Base-by-base conservation (phyloP, 129 eudicot genomes). In the Oenanthe sinensis region DNA sequence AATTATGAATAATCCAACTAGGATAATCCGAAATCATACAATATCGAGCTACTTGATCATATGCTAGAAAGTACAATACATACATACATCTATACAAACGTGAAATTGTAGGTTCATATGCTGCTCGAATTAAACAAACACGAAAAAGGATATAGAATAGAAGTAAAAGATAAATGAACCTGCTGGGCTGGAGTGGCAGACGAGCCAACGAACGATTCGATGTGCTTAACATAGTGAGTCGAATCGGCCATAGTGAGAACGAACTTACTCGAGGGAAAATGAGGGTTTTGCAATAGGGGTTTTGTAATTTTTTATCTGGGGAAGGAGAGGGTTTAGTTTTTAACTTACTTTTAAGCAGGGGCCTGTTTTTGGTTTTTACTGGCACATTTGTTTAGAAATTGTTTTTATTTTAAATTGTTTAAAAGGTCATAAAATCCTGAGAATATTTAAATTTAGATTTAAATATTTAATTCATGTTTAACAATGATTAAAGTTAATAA, bases 161-260 rank as follows among this genome's bases (percentile, higher is more conserved):
- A 26, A 45, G 69, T 40, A 28, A 2, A 24, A 0, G 44, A 47
- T 37, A 60, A 68, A 44, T 20, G 50, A 75, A 91, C 98, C 98
- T 91, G 98, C 50, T 88, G 90, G 22, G 91, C 70, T 6, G 90
- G 88, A 63, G 98, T 85, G 20, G 78, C 67, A 6, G 97, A 88
- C 9, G 98, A 89, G 79, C 81, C 84, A 36, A 94, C 93, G 39
- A 79, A 94, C 37, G 86, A 77, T 82, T 94, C 98, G 79, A 94
- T 85, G 79, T 89, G 93, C 67, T 83, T 82, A 6, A 91, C 85
- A 44, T 55, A 83, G 76, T 72, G 78, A 62, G 19, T 73, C 52
- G 83, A 44, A 43, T 81, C 84, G 15, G 78, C 90, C 95, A 88
- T 86, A 14, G 70, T 26, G 1, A 42, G 0, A 33, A 33, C 13